phyloP scores from a whole-genome alignment of 1,139 yeast species.

The Hemisphaericaspora xylofermentans region DNA sequence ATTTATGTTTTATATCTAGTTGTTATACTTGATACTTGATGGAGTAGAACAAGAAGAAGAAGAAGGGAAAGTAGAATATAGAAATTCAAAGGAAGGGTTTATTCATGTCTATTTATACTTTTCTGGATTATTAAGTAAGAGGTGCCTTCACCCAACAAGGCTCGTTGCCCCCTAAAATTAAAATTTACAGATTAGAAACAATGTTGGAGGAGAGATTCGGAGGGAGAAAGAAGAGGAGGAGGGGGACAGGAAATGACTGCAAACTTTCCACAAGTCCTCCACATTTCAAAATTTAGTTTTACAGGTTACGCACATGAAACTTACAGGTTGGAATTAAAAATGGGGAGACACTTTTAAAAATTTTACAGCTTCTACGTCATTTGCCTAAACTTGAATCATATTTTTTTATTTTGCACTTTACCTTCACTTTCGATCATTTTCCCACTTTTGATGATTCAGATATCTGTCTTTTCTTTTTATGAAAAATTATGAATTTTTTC shows the following conservation, averaged over 20 bases:
- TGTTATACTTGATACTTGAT: background rate
- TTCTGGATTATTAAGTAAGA: too few species aligned
- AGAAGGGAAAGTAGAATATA: background rate
- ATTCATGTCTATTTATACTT: background rate
- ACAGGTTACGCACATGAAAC: conserved; percentile 1
- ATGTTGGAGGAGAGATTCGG: background rate
- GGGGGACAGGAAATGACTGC: background rate
- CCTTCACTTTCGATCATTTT: too few species aligned
- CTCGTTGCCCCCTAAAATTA: background rate
- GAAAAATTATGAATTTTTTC: background rate
- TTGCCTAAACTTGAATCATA: too few species aligned
- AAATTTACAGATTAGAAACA: background rate
- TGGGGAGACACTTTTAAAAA: too few species aligned
- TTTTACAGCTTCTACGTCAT: too few species aligned
- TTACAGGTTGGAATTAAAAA: background rate
- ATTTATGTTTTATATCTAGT: conserved; percentile 2
- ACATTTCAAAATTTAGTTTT: conserved; percentile 1
- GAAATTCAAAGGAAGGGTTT: background rate
- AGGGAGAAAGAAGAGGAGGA: background rate
- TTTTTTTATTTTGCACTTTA: too few species aligned
- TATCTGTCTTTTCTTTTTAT: background rate
- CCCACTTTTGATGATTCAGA: background rate
- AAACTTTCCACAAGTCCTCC: background rate
- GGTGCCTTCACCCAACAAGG: too few species aligned
- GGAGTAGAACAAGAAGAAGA: background rate